phyloP scores from a whole-genome alignment of 192 early-diverging fungal species.

The Mortierella antarctica region DNA sequence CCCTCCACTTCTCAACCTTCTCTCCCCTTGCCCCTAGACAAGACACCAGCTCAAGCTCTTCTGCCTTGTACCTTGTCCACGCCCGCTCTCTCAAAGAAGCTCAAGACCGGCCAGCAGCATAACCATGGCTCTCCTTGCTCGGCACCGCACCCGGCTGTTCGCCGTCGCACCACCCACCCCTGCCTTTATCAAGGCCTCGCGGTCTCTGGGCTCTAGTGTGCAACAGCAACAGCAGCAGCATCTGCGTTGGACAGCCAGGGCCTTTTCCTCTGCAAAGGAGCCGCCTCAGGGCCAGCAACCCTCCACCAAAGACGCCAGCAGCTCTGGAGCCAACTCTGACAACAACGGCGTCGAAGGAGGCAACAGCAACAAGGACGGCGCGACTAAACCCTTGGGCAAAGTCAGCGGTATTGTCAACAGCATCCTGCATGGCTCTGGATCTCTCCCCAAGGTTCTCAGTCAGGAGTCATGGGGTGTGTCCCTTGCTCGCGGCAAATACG shows the following conservation, averaged over 20 bases:
- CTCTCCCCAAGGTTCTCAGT: conserved; percentile 44
- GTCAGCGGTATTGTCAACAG: conserved; percentile 55
- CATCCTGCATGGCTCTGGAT: conserved; percentile 44
- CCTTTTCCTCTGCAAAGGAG: conserved; percentile 6
- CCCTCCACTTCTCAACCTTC: not conserved
- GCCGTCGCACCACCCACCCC: not conserved
- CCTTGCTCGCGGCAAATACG: conserved; percentile 73
- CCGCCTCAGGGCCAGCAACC: not conserved
- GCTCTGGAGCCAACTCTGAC: not conserved
- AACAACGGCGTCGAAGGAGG: not conserved
- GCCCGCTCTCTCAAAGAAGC: too few species aligned
- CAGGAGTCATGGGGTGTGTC: conserved; percentile 51
- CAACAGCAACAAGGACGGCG: conserved; percentile 6
- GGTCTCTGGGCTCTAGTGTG: too few species aligned
- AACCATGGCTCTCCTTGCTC: conserved; percentile 6
- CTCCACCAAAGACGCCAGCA: not conserved
- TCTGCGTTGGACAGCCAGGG: not conserved
- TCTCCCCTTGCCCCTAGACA: not conserved
- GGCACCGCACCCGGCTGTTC: not conserved
- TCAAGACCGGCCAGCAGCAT: too few species aligned
- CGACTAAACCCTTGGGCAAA: conserved; percentile 36
- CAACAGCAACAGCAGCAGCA: too few species aligned
- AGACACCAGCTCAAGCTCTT: too few species aligned
- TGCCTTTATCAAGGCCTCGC: not conserved
- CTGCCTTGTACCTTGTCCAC: too few species aligned